Percentiles rank a stretch among this genome's conserved stretches.
phyloP scores from a whole-genome alignment of 768 basidiomycete genomes.

The Termitomyces sp. region DNA sequence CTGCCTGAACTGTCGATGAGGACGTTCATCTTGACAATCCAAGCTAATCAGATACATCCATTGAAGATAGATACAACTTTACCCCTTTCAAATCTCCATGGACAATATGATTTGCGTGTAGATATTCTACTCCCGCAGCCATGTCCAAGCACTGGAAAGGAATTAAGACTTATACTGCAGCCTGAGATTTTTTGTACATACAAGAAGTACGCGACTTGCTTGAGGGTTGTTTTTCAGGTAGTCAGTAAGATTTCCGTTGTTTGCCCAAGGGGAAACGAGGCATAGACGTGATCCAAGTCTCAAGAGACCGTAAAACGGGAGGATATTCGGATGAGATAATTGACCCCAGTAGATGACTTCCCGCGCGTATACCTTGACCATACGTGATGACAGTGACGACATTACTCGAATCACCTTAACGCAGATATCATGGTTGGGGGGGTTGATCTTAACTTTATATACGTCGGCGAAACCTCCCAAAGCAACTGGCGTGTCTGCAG shows the following conservation, averaged over 20 bases:
- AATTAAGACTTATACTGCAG: no score
- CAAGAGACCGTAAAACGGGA: constrained; percentile 27
- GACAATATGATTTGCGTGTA: constrained; percentile 21
- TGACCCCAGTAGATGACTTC: constrained; percentile 24
- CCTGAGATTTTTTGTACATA: constrained; percentile 13
- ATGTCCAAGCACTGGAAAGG: constrained; percentile 16
- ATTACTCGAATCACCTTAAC: constrained; percentile 10
- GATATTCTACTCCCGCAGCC: constrained; percentile 22
- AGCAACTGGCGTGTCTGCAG: not conserved
- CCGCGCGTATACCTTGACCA: constrained; percentile 13
- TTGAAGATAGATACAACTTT: not conserved
- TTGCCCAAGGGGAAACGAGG: constrained; percentile 28
- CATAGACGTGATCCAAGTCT: constrained; percentile 16
- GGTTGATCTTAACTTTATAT: not conserved
- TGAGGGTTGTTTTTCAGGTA: constrained; percentile 22
- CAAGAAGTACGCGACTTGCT: constrained; percentile 24
- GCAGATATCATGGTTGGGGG: not conserved
- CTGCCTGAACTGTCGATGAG: constrained; percentile 14
- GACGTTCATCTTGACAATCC: constrained; percentile 13
- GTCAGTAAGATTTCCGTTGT: constrained; percentile 20
- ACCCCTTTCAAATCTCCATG: constrained; percentile 30
- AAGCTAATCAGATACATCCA: not conserved
- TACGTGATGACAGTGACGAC: no score
- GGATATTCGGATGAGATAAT: constrained; percentile 23
- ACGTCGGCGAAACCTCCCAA: constrained; percentile 9